phyloP scores from a whole-genome alignment of 176 grass and related monocot species.

The maize (Zea mays) region Zm-B73-REFERENCE-NAM-5.0 NC_050100.1:178895001-178895500 shows the following conservation, averaged over 20 bases:
- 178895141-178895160: conserved; percentile 53
- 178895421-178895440: not conserved
- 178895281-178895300: not conserved
- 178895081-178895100: conserved; percentile 4
- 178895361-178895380: not conserved
- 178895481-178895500: no score
- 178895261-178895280: not conserved
- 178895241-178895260: not conserved
- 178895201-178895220: conserved; percentile 41
- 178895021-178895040: not conserved
- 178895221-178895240: conserved; percentile 9
- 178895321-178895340: not conserved
- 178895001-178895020: conserved; percentile 3
- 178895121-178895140: conserved; percentile 24
- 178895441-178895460: not conserved
- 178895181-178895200: conserved; percentile 53
- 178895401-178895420: not conserved
- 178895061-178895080: not conserved
- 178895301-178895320: not conserved
- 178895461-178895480: not conserved
- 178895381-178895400: not conserved
- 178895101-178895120: not conserved
- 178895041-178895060: not conserved
- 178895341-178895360: not conserved
- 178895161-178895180: conserved; percentile 55